Conservation (phyloP, 495 filamentous ascomycete species). For the Sphaerosporella brunnea region DNA sequence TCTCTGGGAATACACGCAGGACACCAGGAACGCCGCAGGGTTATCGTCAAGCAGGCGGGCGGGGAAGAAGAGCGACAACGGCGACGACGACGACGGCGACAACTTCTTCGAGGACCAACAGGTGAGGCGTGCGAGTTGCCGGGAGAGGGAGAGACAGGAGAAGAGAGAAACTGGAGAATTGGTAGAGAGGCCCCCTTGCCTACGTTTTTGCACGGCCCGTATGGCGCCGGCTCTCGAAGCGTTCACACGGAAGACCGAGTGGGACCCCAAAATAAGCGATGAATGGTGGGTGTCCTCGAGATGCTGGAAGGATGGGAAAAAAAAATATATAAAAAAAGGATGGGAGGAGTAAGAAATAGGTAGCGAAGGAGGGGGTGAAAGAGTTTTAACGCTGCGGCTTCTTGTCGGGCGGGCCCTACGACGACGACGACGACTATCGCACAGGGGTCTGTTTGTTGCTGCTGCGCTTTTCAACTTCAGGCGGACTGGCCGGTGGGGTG, state of each 20-base stretch:
- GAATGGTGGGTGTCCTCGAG: slow-evolving; percentile 21
- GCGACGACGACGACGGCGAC: no score
- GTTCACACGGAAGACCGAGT: slow-evolving; percentile 26
- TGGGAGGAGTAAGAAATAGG: slow-evolving; percentile 13
- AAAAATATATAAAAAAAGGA: slow-evolving; percentile 17
- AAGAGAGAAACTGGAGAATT: not conserved
- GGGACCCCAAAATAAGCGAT: slow-evolving; percentile 26
- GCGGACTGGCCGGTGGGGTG: no score
- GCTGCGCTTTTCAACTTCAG: no score
- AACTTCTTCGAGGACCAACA: not conserved
- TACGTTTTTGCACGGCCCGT: slow-evolving; percentile 28
- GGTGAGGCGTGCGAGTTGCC: not conserved
- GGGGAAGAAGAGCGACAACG: no score
- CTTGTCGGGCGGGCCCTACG: no score
- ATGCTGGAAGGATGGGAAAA: slow-evolving; percentile 23
- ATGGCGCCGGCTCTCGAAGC: slow-evolving; percentile 27
- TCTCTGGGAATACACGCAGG: no score
- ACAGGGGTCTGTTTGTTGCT: no score
- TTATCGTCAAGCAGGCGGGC: no score
- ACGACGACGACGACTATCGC: no score
- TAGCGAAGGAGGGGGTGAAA: slow-evolving; percentile 2
- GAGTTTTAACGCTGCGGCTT: slow-evolving; percentile 3
- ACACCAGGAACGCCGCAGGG: no score
- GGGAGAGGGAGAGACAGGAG: not conserved
- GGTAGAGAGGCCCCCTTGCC: slow-evolving; percentile 20